These are phyloP conservation scores for Dendrobium officinale DNA, from an alignment of 106 monocot genomes.

Conservation along the genomic window DNA sequence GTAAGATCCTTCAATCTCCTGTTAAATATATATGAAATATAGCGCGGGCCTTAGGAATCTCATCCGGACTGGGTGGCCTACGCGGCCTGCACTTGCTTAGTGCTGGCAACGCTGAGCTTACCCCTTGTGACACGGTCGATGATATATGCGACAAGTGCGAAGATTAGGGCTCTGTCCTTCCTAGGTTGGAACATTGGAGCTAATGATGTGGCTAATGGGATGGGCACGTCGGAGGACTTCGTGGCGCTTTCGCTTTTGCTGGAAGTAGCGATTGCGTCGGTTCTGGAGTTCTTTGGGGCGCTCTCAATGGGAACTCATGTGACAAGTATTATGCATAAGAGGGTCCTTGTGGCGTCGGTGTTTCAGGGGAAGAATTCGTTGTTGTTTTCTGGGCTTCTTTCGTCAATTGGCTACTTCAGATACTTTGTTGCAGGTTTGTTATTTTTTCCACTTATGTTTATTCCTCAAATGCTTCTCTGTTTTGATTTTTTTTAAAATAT, in stretches of 20 bases:
- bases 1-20: too few relatives aligned
- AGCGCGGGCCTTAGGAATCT: conserved; percentile 80
- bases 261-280: conserved; percentile 82
- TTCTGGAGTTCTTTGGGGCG: conserved; percentile 92
- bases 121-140: conserved; percentile 49
- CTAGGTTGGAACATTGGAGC: conserved; percentile 99
- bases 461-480: too few relatives aligned
- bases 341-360: conserved; percentile 63
- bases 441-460: neutral
- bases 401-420: conserved; percentile 93
- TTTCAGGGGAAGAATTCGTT: conserved; percentile 80
- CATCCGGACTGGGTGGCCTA: conserved; percentile 51
- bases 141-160: conserved; percentile 13
- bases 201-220: conserved; percentile 97
- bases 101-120: conserved; percentile 56
- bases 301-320: conserved; percentile 91
- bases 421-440: conserved; percentile 80
- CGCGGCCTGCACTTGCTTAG: conserved; percentile 56
- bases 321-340: conserved; percentile 98
- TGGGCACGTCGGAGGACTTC: conserved; percentile 95
- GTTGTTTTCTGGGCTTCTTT: conserved; percentile 75
- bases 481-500: too few relatives aligned
- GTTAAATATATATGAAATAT: conserved; percentile 8
- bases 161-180: conserved; percentile 61
- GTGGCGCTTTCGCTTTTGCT: conserved; percentile 80